phyloP scores from a whole-genome alignment of 1,284 basidiomycete species.

The Coniferiporia sulphurascens region DNA sequence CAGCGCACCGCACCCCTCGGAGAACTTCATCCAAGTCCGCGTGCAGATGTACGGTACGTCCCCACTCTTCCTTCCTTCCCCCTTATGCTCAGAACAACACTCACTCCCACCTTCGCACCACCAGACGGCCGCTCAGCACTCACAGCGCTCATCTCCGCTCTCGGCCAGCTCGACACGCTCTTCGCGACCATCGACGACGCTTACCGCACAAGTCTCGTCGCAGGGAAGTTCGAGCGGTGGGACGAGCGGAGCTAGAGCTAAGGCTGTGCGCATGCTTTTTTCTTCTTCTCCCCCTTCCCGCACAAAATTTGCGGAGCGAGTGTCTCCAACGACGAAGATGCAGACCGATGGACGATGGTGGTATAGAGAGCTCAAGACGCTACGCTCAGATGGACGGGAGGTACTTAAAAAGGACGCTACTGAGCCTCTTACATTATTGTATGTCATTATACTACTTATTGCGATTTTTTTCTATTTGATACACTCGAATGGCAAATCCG shows the following conservation, averaged over 20 bases:
- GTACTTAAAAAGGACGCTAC: too few species aligned
- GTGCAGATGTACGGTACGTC: constrained; percentile 98
- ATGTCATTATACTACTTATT: too few species aligned
- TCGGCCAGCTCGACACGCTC: constrained; percentile 71
- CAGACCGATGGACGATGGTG: too few species aligned
- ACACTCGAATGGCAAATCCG: too few species aligned
- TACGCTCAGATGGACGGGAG: too few species aligned
- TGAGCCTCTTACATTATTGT: too few species aligned
- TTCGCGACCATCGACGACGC: constrained; percentile 63
- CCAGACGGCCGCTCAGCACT: constrained; percentile 78
- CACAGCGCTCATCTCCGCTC: constrained; percentile 68
- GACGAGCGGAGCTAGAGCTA: constrained; percentile 47
- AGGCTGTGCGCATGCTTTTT: too few species aligned
- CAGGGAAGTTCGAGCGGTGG: constrained; percentile 57
- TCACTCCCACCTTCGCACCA: neutral
- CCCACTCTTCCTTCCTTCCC: neutral
- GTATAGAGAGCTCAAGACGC: too few species aligned
- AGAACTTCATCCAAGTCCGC: constrained; percentile 92
- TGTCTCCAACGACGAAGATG: too few species aligned
- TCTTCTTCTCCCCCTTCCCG: too few species aligned
- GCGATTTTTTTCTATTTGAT: too few species aligned
- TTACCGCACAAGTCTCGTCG: constrained; percentile 55
- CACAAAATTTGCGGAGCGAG: too few species aligned
- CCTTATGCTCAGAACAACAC: neutral
- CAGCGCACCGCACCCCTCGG: constrained; percentile 93